Conservation (phyloP, 1,284 basidiomycete genomes). For the Ganoderma lucidum region DNA sequence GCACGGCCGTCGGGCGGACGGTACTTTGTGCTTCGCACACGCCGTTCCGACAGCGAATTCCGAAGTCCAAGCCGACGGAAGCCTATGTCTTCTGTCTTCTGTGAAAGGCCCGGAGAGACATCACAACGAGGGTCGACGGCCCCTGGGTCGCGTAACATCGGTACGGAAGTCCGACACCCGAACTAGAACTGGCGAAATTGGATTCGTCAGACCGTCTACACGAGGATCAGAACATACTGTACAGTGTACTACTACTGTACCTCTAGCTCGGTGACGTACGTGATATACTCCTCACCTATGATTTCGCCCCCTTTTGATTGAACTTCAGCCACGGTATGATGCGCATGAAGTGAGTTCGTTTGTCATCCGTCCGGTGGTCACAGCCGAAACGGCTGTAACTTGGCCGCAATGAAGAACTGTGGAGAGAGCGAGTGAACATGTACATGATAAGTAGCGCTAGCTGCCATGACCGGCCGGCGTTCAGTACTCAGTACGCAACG, state of each 20-base stretch:
- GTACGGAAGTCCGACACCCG: constrained; percentile 1
- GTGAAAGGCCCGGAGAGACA: background rate
- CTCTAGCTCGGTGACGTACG: background rate
- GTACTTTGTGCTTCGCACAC: background rate
- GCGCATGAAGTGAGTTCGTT: background rate
- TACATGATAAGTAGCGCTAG: background rate
- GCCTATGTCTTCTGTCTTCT: background rate
- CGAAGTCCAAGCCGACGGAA: constrained; percentile 9
- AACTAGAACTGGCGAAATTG: constrained; percentile 4
- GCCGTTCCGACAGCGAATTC: constrained; percentile 1
- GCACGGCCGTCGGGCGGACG: constrained; percentile 1
- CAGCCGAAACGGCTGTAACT: background rate
- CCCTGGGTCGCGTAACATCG: background rate
- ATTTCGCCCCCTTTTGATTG: background rate
- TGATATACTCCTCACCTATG: background rate
- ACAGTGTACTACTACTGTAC: no score
- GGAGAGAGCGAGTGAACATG: background rate
- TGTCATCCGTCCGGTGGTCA: background rate
- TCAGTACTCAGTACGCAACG: constrained; percentile 1
- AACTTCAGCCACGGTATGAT: background rate
- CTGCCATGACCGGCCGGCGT: background rate
- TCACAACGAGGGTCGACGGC: background rate
- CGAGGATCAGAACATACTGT: constrained; percentile 25
- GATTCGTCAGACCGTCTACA: background rate
- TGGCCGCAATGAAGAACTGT: background rate